Conservation (phyloP, 768 basidiomycete genomes). For the Multifurca ochricompacta region DNA sequence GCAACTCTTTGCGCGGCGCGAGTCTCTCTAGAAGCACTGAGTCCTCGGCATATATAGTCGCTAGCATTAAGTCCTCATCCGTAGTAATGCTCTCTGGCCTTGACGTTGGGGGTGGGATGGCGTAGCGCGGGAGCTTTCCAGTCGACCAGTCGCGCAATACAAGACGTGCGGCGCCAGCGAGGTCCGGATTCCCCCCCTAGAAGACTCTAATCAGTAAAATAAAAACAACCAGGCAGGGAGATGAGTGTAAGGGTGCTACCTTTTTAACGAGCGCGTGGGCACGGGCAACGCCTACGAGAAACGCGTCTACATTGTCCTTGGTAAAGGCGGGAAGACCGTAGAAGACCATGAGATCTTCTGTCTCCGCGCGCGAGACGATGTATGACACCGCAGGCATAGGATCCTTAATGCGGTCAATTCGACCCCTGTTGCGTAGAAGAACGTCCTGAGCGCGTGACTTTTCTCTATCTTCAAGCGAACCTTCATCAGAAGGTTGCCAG, state of each 20-base stretch:
- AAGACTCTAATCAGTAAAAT: conserved; percentile 6
- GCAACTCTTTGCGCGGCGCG: conserved; percentile 57
- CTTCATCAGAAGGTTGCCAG: conserved; percentile 36
- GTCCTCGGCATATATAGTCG: conserved; percentile 39
- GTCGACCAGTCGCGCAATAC: conserved; percentile 81
- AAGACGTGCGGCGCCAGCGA: conserved; percentile 65
- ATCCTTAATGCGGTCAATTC: conserved; percentile 81
- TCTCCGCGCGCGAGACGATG: conserved; percentile 58
- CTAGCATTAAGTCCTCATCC: conserved; percentile 20
- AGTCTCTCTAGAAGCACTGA: conserved; percentile 41
- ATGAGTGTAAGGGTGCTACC: conserved; percentile 36
- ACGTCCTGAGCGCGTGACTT: conserved; percentile 55
- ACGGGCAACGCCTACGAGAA: conserved; percentile 72
- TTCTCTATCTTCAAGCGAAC: conserved; percentile 33
- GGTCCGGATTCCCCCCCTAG: conserved; percentile 66
- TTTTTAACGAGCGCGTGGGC: conserved; percentile 70
- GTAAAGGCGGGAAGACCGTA: conserved; percentile 79
- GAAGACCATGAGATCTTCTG: conserved; percentile 83
- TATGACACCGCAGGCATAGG: conserved; percentile 50
- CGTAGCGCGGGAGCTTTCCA: conserved; percentile 68
- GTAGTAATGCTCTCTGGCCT: conserved; percentile 2
- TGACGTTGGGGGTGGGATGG: conserved; percentile 37
- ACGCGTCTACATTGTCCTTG: conserved; percentile 57
- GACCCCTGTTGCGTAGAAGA: conserved; percentile 68
- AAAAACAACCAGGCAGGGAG: background rate